Base-by-base conservation (phyloP, 2,329 filamentous ascomycete genomes). In the Penicillium brevicompactum region DNA sequence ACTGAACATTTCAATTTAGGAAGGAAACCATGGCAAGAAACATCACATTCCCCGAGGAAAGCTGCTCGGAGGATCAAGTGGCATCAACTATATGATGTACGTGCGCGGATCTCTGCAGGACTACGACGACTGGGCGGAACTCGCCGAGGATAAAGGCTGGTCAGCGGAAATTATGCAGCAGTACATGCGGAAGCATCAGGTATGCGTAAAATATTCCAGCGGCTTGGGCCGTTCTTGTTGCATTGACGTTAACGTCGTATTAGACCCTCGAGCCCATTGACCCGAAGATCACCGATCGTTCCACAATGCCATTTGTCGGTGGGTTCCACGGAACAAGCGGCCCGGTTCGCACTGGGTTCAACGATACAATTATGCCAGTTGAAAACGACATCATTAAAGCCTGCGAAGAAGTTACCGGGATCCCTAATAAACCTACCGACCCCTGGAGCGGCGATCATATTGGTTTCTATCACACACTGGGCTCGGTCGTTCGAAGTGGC, bases 81-180 rank as follows among this genome's bases (percentile, higher is more conserved):
- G 56, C 3, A 70, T 73, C 57, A 74, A 74, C 47, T 73, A 69
- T 50, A 68, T 73, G 67, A 63, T 78, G 31, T 87, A 76, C 67
- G 79, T 77, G 2, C 64, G 69, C 1, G 66, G 67, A 7, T 65
- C 64, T 4, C 47, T 46, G 9, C 55, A 68, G 30, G 72, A 73
- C 47, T 67, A 69, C 43, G 61, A 74, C 40, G 62, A 67, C 40
- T 74, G 72, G 73, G 71, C 67, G 2, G 58, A 67, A 22, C 44
- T 72, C 2, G 61, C 53, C 14, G 66, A 62, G 6, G 69, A 70
- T 37, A 51, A 63, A 13, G 61, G 63, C 3, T 74, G 72, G 72
- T 61, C 60, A 6, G 58, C 60, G 2, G 42, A 57, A 9, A 16
- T 34, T 14, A 51, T 61, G 53, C 37, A 62, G 46, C 58, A 59